phyloP scores from a whole-genome alignment of 202 grass and related monocot genomes.

The Eragrostis tef region DNA sequence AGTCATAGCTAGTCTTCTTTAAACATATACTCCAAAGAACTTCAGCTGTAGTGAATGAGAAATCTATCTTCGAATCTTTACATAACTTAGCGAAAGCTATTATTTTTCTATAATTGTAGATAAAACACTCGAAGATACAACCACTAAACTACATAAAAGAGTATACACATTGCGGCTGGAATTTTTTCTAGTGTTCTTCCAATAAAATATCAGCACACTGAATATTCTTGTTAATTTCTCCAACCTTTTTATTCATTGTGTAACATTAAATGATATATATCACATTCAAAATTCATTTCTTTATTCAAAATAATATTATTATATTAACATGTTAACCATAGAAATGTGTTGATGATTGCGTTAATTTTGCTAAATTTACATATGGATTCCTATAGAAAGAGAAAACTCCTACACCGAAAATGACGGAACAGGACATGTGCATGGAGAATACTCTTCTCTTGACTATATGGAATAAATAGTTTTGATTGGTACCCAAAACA shows the following conservation, averaged over 20 bases:
- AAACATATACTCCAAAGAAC: neutral
- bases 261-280: neutral
- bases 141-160: neutral
- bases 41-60: neutral
- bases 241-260: neutral
- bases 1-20: neutral
- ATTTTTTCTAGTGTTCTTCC: neutral
- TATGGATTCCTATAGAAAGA: neutral
- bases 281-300: neutral
- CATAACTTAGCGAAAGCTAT: neutral
- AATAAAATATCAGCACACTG: neutral
- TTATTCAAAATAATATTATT: neutral
- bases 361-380: neutral
- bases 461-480: neutral
- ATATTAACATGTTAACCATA: neutral
- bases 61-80: neutral
- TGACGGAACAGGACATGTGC: neutral
- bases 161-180: neutral
- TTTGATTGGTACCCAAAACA: neutral
- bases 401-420: neutral
- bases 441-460: neutral
- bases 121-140: neutral
- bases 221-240: neutral
- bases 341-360: neutral
- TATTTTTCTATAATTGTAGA: neutral